Conservation (phyloP, 2,329 filamentous ascomycete species). For the Blastomyces parvus region DNA sequence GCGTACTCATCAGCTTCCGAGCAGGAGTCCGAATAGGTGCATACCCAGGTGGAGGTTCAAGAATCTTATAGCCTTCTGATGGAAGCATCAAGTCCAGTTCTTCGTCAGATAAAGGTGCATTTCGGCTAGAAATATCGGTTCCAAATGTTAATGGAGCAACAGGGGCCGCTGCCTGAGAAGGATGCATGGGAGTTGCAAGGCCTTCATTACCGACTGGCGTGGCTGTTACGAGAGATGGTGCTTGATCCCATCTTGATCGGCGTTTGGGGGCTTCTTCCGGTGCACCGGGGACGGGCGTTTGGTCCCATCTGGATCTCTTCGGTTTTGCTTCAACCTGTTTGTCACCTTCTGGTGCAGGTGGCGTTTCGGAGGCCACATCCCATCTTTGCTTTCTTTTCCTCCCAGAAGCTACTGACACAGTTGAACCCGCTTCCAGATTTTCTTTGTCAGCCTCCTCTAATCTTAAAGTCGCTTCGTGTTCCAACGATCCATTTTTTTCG, state of each 20-base stretch:
- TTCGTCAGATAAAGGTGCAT: slow-evolving; percentile 79
- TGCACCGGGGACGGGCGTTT: slow-evolving; percentile 56
- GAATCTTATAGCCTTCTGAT: slow-evolving; percentile 81
- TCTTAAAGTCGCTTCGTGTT: slow-evolving; percentile 65
- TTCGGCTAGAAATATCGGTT: slow-evolving; percentile 68
- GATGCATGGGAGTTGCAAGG: slow-evolving; percentile 69
- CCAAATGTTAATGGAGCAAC: slow-evolving; percentile 58
- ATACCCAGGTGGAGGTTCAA: slow-evolving; percentile 85
- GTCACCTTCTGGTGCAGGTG: slow-evolving; percentile 43
- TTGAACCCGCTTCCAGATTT: slow-evolving; percentile 59
- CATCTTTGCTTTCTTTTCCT: slow-evolving; percentile 91
- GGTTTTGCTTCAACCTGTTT: slow-evolving; percentile 48
- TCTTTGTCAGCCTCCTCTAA: slow-evolving; percentile 59
- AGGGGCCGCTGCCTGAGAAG: slow-evolving; percentile 49
- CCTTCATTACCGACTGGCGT: slow-evolving; percentile 65
- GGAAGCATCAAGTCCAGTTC: slow-evolving; percentile 88
- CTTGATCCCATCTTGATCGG: slow-evolving; percentile 86
- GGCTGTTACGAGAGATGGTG: slow-evolving; percentile 56
- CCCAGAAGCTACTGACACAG: slow-evolving; percentile 52
- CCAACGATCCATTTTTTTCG: slow-evolving; percentile 44
- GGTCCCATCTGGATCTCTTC: slow-evolving; percentile 82
- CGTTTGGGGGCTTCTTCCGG: slow-evolving; percentile 56
- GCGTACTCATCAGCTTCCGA: slow-evolving; percentile 64
- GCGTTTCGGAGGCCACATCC: slow-evolving; percentile 62
- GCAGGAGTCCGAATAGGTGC: slow-evolving; percentile 69